These are phyloP conservation scores for Aspergillus felis DNA, from an alignment of 2,329 filamentous ascomycete genomes.

Conservation along the genomic window DNA sequence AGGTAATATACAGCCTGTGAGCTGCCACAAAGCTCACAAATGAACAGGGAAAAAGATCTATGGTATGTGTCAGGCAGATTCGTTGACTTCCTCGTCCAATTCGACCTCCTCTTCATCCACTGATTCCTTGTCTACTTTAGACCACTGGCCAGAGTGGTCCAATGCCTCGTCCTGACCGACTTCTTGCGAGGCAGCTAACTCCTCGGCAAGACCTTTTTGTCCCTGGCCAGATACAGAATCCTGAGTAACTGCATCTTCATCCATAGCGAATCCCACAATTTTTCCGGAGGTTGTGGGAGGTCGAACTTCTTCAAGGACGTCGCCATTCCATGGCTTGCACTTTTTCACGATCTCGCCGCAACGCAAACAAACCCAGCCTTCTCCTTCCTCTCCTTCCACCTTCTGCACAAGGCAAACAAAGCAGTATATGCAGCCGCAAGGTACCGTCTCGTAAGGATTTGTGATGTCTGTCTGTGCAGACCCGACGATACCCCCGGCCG, in stretches of 20 bases:
- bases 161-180: conserved; percentile 31
- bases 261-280: conserved; percentile 41
- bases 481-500: conserved; percentile 71
- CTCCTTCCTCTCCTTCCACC: conserved; percentile 86
- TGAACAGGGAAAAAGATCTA: neutral
- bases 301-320: conserved; percentile 59
- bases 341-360: conserved; percentile 81
- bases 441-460: conserved; percentile 88
- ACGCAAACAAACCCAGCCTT: conserved; percentile 86
- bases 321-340: conserved; percentile 87
- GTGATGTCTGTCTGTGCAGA: conserved; percentile 90
- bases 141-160: conserved; percentile 37
- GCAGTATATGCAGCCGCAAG: conserved; percentile 91
- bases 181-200: conserved; percentile 22
- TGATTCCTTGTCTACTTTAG: conserved; percentile 29
- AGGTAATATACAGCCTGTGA: neutral
- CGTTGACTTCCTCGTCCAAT: conserved; percentile 1
- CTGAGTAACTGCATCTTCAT: conserved; percentile 18
- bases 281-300: conserved; percentile 34
- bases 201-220: conserved; percentile 3
- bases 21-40: neutral
- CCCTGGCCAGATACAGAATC: conserved; percentile 9
- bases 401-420: conserved; percentile 91
- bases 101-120: conserved; percentile 13
- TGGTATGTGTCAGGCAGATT: neutral